phyloP scores from a whole-genome alignment of 2,329 filamentous ascomycete genomes.

The Aspergillus nomiae region DNA sequence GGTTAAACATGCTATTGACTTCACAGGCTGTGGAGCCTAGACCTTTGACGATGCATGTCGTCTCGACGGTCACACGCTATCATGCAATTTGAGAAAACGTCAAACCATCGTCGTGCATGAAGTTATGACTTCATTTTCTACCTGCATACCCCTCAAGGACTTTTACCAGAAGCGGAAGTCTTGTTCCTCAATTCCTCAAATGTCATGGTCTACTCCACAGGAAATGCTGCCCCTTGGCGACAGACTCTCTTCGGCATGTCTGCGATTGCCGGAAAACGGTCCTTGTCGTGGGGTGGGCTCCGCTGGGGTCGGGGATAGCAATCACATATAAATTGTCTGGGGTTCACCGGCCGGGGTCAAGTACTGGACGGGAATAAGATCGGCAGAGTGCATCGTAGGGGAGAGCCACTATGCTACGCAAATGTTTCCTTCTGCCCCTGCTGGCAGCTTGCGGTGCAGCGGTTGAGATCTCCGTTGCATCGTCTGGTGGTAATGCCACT shows the following conservation, averaged over 20 bases:
- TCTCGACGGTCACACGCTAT: neutral
- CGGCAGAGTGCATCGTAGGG: slow-evolving; percentile 8
- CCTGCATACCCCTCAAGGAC: slow-evolving; percentile 14
- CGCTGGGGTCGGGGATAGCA: neutral
- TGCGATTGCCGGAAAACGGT: neutral
- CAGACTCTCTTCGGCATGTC: neutral
- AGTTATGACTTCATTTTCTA: neutral
- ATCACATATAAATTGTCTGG: slow-evolving; percentile 9
- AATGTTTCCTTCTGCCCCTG: slow-evolving; percentile 27
- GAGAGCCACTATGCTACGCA: slow-evolving; percentile 21
- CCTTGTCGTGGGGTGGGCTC: neutral
- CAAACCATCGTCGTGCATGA: neutral
- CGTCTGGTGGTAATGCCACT: slow-evolving; percentile 32
- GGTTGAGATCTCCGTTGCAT: slow-evolving; percentile 30
- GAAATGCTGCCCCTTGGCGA: neutral
- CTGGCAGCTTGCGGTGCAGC: slow-evolving; percentile 28
- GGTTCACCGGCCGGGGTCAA: neutral
- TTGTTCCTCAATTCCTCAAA: neutral
- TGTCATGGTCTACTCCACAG: neutral
- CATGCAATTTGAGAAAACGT: slow-evolving; percentile 5
- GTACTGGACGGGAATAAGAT: slow-evolving; percentile 11
- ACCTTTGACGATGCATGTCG: neutral
- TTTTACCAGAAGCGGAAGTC: slow-evolving; percentile 15
- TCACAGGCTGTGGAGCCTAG: neutral
- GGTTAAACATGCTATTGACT: neutral